Percentiles rank a stretch among this genome's conserved stretches.
phyloP scores from a whole-genome alignment of 148 eudicot species.

The Rhododendron simsii region DNA sequence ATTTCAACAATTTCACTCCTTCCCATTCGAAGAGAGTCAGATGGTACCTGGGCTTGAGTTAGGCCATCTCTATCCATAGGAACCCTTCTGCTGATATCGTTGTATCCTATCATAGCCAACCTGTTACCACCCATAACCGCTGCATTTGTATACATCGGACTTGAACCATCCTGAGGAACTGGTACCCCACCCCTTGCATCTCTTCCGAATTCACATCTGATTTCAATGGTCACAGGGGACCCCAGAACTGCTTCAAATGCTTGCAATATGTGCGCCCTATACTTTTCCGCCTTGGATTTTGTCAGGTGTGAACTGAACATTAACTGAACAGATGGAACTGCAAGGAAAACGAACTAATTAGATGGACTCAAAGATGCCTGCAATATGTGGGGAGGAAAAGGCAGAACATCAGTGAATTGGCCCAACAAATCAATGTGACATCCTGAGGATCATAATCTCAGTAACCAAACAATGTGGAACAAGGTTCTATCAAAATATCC shows the following conservation, averaged over 20 bases:
- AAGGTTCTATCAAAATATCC: not conserved
- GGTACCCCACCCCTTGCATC: conserved; percentile 32
- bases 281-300: conserved; percentile 77
- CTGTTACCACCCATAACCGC: conserved; percentile 12
- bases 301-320: conserved; percentile 63
- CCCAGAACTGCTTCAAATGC: conserved; percentile 88
- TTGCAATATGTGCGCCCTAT: conserved; percentile 61
- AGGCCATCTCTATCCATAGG: conserved; percentile 20
- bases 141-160: conserved; percentile 21
- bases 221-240: conserved; percentile 78
- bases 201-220: conserved; percentile 55
- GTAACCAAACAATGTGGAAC: not conserved
- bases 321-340: conserved; percentile 82
- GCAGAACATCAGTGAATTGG: not conserved
- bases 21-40: conserved; percentile 21
- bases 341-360: conserved; percentile 12
- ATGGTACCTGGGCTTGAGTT: conserved; percentile 4
- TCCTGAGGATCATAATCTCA: not conserved
- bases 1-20: conserved; percentile 73
- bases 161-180: conserved; percentile 24
- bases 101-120: conserved; percentile 21
- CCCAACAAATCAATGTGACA: not conserved
- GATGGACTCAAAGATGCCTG: not conserved
- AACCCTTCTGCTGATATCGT: conserved; percentile 22
- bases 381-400: not conserved